Evolutionary conservation across 2,329 filamentous ascomycete genomes (phyloP).

Genomic region (Phyllosticta citrichinensis): DNA sequence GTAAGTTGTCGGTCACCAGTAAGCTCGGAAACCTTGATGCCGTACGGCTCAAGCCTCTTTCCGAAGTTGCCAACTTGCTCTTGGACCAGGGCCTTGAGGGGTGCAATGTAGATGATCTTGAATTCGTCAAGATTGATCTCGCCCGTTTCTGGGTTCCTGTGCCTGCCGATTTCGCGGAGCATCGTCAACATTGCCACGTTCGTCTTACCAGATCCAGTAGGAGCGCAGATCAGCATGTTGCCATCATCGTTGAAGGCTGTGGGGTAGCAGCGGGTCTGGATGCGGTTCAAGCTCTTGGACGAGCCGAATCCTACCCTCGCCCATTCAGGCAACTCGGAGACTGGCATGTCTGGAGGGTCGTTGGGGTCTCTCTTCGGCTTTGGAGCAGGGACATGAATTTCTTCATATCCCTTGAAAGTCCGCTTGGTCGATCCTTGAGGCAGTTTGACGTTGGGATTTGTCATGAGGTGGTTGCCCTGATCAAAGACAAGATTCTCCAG

Average conservation of each 20-base stretch:
- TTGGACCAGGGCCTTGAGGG: conserved; percentile 88
- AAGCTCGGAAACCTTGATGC: conserved; percentile 86
- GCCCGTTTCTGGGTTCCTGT: conserved; percentile 79
- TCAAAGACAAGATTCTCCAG: conserved; percentile 95
- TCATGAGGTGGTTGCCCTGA: conserved; percentile 98
- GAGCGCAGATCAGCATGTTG: conserved; percentile 96
- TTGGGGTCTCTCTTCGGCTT: conserved; percentile 75
- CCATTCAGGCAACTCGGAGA: conserved; percentile 88
- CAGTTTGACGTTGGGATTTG: conserved; percentile 89
- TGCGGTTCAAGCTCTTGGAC: conserved; percentile 81
- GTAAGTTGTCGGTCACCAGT: conserved; percentile 97
- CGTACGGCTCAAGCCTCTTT: conserved; percentile 78
- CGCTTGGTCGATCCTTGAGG: conserved; percentile 92
- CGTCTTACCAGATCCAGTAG: conserved; percentile 94
- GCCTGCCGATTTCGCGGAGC: conserved; percentile 90
- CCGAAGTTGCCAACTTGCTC: conserved; percentile 98
- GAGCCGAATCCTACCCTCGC: conserved; percentile 75
- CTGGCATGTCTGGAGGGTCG: conserved; percentile 66
- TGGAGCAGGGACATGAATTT: conserved; percentile 91
- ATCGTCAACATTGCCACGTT: conserved; percentile 98
- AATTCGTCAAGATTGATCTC: conserved; percentile 92
- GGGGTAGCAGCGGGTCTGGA: conserved; percentile 88
- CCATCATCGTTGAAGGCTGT: conserved; percentile 88
- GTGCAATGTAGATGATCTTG: conserved; percentile 97
- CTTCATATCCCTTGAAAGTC: conserved; percentile 95